Percentiles rank a stretch among this genome's conserved stretches.
phyloP scores from a whole-genome alignment of 345 rosid species.

The Combretum micranthum region DNA sequence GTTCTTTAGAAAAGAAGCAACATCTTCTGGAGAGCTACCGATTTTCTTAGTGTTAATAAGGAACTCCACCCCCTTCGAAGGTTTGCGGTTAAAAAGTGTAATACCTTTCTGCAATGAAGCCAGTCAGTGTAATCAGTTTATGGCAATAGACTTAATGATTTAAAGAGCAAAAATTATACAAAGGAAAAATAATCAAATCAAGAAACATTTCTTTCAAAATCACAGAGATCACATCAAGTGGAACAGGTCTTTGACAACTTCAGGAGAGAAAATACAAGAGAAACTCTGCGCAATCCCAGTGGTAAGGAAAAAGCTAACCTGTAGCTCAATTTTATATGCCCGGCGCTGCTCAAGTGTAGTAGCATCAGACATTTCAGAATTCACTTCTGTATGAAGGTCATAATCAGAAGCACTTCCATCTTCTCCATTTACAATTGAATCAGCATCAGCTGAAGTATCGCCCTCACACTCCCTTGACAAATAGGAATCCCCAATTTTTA shows the following conservation, averaged over 20 bases:
- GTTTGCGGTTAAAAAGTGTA: constrained; percentile 77
- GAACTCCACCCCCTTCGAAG: constrained; percentile 87
- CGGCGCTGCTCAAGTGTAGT: constrained; percentile 86
- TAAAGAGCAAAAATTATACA: background rate
- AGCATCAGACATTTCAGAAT: constrained; percentile 68
- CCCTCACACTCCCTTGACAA: constrained; percentile 43
- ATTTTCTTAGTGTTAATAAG: constrained; percentile 61
- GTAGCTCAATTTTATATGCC: constrained; percentile 87
- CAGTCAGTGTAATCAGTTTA: constrained; percentile 19
- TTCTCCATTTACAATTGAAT: constrained; percentile 43
- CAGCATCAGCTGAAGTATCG: constrained; percentile 44
- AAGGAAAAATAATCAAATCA: background rate
- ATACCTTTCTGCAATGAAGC: constrained; percentile 81
- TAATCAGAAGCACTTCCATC: constrained; percentile 50
- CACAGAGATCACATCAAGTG: too few species aligned
- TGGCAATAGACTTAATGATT: background rate
- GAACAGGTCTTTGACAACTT: too few species aligned
- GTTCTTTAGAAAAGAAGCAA: constrained; percentile 69
- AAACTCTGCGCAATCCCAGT: constrained; percentile 3
- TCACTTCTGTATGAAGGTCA: constrained; percentile 62
- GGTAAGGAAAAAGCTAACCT: constrained; percentile 34
- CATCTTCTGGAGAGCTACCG: constrained; percentile 76
- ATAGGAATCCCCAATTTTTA: constrained; percentile 53
- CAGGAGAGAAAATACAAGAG: constrained; percentile 9
- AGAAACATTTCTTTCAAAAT: background rate